Evolutionary conservation across 2,329 filamentous ascomycete species (phyloP), one percentile per base, ranked within the genome.

Genomic region (Epichloe brachyelytri): DNA sequence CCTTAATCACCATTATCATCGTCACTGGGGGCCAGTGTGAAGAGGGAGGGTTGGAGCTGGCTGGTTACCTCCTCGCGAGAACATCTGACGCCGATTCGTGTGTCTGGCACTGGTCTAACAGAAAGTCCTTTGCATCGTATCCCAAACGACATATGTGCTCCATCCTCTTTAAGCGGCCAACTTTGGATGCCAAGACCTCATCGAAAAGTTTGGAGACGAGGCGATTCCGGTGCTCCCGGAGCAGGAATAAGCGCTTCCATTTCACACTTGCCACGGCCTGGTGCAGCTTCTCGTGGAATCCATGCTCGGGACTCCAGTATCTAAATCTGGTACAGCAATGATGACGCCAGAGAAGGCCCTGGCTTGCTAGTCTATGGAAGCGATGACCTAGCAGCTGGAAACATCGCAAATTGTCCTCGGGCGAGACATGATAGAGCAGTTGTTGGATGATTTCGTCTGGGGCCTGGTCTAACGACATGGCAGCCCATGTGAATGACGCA

Each of bases 381-480:
- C 80, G 79, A 57, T 72, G 79, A 20, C 79, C 87, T 11, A 85
- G 73, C 26, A 67, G 64, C 55, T 78, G 72, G 38, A 82, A 59
- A 51, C 60, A 65, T 14, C 57, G 49, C 39, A 82, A 64, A 46
- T 73, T 74, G 54, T 83, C 75, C 51, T 73, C 72, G 57, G 76
- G 83, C 61, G 67, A 79, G 62, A 69, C 64, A 62, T 81, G 81
- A 55, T 76, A 74, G 57, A 96, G 75, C 57, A 97, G 85, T 49
- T 83, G 77, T 63, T 88, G 81, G 59, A 97, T 75, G 55, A 97
- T 79, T 71, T 98, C 93, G 66, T 91, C 86, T 40, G 90, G 90
- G 37, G 93, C 72, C 50, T 63, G 58, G 39, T 70, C 63, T 51
- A 79, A 60, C 38, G 67, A 66, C 63, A 68, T 66, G 56, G 50